Conservation (phyloP, 2,329 filamentous ascomycete genomes). For the Tolypocladium amazonense region DNA sequence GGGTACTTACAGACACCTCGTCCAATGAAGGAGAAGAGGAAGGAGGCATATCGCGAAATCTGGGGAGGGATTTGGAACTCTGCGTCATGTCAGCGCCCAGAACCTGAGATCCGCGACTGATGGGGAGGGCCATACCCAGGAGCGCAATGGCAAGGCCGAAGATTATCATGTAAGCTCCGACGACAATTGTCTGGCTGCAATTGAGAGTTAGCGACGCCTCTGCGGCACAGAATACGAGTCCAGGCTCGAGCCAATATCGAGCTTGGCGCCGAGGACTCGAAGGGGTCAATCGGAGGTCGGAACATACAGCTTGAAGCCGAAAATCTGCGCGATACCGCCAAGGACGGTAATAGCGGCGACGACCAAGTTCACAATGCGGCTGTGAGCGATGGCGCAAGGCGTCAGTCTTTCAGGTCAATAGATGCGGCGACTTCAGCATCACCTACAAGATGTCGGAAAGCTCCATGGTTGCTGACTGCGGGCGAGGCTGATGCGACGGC, state of each 20-base stretch:
- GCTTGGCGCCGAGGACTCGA: background rate
- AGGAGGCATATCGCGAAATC: slow-evolving; percentile 85
- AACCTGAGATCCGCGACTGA: background rate
- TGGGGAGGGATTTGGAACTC: slow-evolving; percentile 96
- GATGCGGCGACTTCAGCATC: slow-evolving; percentile 1
- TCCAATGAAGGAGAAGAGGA: slow-evolving; percentile 95
- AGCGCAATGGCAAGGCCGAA: slow-evolving; percentile 74
- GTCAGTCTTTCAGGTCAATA: slow-evolving; percentile 19
- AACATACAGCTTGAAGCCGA: slow-evolving; percentile 48
- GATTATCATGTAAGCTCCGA: slow-evolving; percentile 79
- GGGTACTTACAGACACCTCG: slow-evolving; percentile 76
- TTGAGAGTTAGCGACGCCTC: background rate
- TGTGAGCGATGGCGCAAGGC: slow-evolving; percentile 27
- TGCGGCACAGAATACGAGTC: background rate
- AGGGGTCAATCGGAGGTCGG: background rate
- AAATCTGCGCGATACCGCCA: slow-evolving; percentile 69
- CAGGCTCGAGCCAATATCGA: background rate
- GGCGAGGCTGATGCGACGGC: background rate
- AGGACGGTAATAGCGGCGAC: slow-evolving; percentile 80
- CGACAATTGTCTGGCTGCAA: slow-evolving; percentile 43
- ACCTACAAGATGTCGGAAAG: slow-evolving; percentile 85
- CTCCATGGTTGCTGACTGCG: slow-evolving; percentile 54
- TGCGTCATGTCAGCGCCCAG: slow-evolving; percentile 17
- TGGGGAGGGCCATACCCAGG: slow-evolving; percentile 34
- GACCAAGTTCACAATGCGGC: slow-evolving; percentile 88